Evolutionary conservation across 306 rosid genomes (phyloP), one percentile per base, ranked within the genome.

Genomic region (Glycine latifolia): DNA sequence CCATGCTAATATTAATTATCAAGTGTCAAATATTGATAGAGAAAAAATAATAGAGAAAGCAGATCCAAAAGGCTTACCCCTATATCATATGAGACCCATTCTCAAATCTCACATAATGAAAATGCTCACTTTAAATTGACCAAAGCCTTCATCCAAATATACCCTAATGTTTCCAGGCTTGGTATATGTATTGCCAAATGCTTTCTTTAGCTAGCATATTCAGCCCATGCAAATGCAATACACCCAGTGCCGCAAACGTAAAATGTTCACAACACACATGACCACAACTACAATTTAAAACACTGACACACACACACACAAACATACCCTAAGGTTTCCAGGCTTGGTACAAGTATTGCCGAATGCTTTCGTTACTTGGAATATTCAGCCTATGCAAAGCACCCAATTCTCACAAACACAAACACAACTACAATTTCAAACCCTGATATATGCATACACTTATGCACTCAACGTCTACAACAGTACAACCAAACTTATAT

Each of bases 11-110:
- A n/a, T n/a, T n/a, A n/a, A n/a, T n/a, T n/a, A n/a, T n/a, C n/a
- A 3, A 37, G 33, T 55, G 67, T 54, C 7, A 13, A 73, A 73
- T 47, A 62, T 70, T 56, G 43, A n/a, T n/a, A n/a, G n/a, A n/a
- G n/a, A n/a, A n/a, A n/a, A n/a, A n/a, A 20, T 0, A 20, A 71
- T 59, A 47, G 41, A 67, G 76, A 49, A 63, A 67, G 35, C 55
- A 75, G 20, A 47, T 46, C 10, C 43, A 15, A 68, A 82, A 68
- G 17, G 48, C 26, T 68, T 59, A 65, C 46, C 16, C 52, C 41
- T 39, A 52, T 43, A 61, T 61, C 15, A 60, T 20, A 20, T 56
- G 49, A 77, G 8, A 31, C 55, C 50, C 67, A 39, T 47, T 47
- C 14, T 58, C 76, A 66, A 56, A 48, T 14, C 60, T n/a, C 79